phyloP scores from a whole-genome alignment of 2,329 filamentous ascomycete genomes.

The Claviceps lovelessii region DNA sequence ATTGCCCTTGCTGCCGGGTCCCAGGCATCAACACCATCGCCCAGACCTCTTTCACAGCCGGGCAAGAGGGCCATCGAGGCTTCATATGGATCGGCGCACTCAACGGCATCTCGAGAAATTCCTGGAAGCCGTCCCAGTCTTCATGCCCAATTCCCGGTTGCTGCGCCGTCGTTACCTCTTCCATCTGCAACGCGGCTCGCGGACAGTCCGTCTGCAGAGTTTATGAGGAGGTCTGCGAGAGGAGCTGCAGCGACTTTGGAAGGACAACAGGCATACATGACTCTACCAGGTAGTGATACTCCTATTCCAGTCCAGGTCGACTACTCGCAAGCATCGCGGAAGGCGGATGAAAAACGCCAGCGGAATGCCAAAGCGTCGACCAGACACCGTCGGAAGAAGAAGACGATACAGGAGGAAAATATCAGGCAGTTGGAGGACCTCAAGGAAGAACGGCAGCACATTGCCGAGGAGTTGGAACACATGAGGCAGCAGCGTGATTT shows the following conservation, averaged over 20 bases:
- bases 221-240: constrained; percentile 17
- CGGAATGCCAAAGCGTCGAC: constrained; percentile 77
- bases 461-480: constrained; percentile 39
- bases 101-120: constrained; percentile 10
- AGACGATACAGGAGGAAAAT: constrained; percentile 66
- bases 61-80: constrained; percentile 12
- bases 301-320: constrained; percentile 54
- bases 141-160: constrained; percentile 12
- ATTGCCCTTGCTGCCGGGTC: constrained; percentile 10
- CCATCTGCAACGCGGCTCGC: constrained; percentile 9
- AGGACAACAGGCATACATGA: constrained; percentile 25
- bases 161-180: constrained; percentile 10
- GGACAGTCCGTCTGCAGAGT: constrained; percentile 15
- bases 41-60: constrained; percentile 24
- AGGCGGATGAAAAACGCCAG: constrained; percentile 72
- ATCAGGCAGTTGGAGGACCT: constrained; percentile 54
- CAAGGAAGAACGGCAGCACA: constrained; percentile 52
- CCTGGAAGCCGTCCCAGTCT: constrained; percentile 8
- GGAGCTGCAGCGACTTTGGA: constrained; percentile 16
- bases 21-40: constrained; percentile 12
- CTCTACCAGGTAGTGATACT: constrained; percentile 22
- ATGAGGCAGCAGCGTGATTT: constrained; percentile 52
- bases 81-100: constrained; percentile 12
- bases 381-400: constrained; percentile 65
- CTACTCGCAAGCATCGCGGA: constrained; percentile 65